phyloP scores from a whole-genome alignment of 108 stramenopile species.

The Pseudonitzschia multiseries region DNA sequence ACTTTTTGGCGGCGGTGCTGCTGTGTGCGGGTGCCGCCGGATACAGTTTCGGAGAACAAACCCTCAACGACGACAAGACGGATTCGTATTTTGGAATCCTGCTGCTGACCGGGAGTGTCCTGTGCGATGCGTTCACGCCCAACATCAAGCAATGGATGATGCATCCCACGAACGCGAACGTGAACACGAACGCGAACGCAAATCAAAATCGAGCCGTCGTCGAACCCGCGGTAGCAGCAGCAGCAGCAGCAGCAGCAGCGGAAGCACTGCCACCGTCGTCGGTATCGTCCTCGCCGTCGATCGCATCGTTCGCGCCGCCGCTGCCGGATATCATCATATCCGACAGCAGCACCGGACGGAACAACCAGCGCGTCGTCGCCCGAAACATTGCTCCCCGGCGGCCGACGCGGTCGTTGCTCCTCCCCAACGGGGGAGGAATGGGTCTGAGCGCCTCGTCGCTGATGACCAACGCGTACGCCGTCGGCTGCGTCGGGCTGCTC shows the following conservation, averaged over 20 bases:
- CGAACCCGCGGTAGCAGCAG: too few relatives aligned
- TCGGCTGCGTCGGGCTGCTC: constrained; percentile 49
- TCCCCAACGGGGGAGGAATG: constrained; percentile 16
- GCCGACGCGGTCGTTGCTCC: neutral
- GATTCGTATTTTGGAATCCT: constrained; percentile 37
- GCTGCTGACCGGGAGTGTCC: constrained; percentile 52
- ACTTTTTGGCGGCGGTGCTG: constrained; percentile 55
- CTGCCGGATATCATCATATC: constrained; percentile 3
- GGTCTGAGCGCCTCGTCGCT: constrained; percentile 52
- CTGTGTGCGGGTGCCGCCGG: constrained; percentile 67
- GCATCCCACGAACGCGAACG: constrained; percentile 24
- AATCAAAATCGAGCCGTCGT: too few relatives aligned
- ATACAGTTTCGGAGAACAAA: constrained; percentile 38
- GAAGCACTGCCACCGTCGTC: constrained; percentile 2
- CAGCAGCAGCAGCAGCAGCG: constrained; percentile 6
- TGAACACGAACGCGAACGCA: too few relatives aligned
- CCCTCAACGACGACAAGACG: constrained; percentile 11
- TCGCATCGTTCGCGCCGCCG: neutral
- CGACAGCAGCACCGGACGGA: constrained; percentile 11
- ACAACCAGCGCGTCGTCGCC: neutral
- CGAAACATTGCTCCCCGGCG: neutral
- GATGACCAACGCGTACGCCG: constrained; percentile 67
- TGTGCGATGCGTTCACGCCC: constrained; percentile 72
- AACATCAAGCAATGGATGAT: constrained; percentile 64
- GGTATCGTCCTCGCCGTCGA: neutral